Conservation (phyloP, 2,329 filamentous ascomycete species). For the Arachnopeziza araneosa region DNA sequence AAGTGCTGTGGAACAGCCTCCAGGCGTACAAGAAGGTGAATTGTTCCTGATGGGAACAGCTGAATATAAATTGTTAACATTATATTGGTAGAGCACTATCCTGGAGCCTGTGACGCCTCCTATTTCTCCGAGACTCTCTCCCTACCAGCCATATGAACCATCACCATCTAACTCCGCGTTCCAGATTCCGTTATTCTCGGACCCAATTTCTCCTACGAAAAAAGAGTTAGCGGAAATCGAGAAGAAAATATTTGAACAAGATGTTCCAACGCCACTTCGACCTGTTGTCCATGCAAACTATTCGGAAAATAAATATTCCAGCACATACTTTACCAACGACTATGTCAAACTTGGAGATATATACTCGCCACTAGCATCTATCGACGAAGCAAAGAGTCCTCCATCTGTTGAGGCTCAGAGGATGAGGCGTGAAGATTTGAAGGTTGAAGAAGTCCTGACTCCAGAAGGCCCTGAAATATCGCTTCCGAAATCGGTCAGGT, state of each 20-base stretch:
- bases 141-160: conserved; percentile 19
- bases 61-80: not conserved
- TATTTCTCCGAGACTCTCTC: conserved; percentile 20
- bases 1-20: conserved; percentile 16
- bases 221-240: conserved; percentile 24
- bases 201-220: conserved; percentile 20
- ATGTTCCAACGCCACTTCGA: conserved; percentile 21
- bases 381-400: conserved; percentile 4
- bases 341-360: conserved; percentile 66
- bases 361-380: conserved; percentile 15
- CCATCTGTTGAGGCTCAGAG: conserved; percentile 5
- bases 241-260: conserved; percentile 25
- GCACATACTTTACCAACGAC: conserved; percentile 36
- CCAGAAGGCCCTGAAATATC: conserved; percentile 14
- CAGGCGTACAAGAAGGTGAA: conserved; percentile 22
- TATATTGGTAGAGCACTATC: conserved; percentile 14
- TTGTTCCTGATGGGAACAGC: not conserved
- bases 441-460: conserved; percentile 28
- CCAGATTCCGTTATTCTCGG: conserved; percentile 21
- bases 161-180: conserved; percentile 20
- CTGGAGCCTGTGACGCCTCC: conserved; percentile 28
- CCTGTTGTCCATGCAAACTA: not conserved
- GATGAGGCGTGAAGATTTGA: conserved; percentile 18
- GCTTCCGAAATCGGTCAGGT: conserved; percentile 20
- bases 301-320: not conserved